Percentiles rank a stretch among this genome's conserved stretches.
Conservation (phyloP, 106 monocot genomes). For the Gastrodia elata region DNA sequence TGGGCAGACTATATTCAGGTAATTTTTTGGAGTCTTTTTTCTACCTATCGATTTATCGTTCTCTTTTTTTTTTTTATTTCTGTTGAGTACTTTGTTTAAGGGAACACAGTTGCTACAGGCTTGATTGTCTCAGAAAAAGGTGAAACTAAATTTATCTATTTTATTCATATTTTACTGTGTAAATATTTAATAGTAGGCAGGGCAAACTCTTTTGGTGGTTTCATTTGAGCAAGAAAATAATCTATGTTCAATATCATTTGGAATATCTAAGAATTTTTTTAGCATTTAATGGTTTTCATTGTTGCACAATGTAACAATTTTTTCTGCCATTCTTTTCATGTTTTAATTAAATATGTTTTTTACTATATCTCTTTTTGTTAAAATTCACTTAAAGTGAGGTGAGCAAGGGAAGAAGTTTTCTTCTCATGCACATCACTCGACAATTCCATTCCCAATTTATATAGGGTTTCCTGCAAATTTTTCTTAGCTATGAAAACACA, state of each 20-base stretch:
- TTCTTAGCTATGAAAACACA: too few species aligned
- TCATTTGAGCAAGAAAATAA: background rate
- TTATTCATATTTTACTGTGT: background rate
- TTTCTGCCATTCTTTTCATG: background rate
- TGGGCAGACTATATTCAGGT: constrained; percentile 99
- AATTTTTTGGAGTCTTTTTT: constrained; percentile 8
- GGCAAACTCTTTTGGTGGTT: background rate
- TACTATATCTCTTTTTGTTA: background rate
- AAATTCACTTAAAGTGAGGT: constrained; percentile 9
- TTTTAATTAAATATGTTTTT: background rate
- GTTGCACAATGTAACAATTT: background rate
- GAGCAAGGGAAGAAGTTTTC: too few species aligned
- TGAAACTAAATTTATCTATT: background rate
- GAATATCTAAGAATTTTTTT: background rate
- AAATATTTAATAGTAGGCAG: background rate
- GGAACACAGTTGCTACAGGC: background rate
- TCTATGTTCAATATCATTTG: background rate
- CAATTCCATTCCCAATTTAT: too few species aligned
- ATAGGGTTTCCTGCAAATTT: too few species aligned
- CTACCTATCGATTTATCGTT: constrained; percentile 8
- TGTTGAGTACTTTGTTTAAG: background rate
- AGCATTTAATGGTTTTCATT: background rate
- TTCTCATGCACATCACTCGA: too few species aligned
- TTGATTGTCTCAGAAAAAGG: background rate
- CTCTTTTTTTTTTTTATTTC: background rate